A percentile compares a stretch with the other conserved stretches of the same genome.
phyloP scores from a whole-genome alignment of 441 rosid genomes.

The Arabidopsis hybrid region DNA sequence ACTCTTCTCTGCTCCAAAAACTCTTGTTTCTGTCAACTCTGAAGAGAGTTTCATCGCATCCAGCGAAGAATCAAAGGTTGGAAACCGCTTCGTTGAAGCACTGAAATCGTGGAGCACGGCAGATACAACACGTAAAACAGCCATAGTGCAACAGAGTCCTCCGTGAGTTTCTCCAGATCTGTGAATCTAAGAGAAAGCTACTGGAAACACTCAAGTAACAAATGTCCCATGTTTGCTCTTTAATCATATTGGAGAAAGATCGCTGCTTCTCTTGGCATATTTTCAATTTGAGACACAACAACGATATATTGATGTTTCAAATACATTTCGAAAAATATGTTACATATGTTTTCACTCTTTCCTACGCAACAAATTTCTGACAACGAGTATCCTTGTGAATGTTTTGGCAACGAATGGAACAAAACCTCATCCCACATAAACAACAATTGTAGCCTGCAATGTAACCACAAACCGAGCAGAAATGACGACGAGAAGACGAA shows the following conservation, averaged over 20 bases:
- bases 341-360: not conserved
- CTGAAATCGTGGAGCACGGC: slow-evolving; percentile 65
- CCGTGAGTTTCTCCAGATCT: slow-evolving; percentile 59
- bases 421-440: slow-evolving; percentile 85
- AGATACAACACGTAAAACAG: slow-evolving; percentile 65
- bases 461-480: slow-evolving; percentile 82
- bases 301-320: not conserved
- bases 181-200: slow-evolving; percentile 67
- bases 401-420: slow-evolving; percentile 79
- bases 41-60: slow-evolving; percentile 49
- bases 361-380: slow-evolving; percentile 81
- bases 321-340: slow-evolving; percentile 2
- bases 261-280: slow-evolving; percentile 6
- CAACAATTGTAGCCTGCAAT: slow-evolving; percentile 70
- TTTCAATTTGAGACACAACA: slow-evolving; percentile 9
- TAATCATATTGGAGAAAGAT: not conserved
- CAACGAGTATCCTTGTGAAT: slow-evolving; percentile 90
- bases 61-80: slow-evolving; percentile 55
- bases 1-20: slow-evolving; percentile 83
- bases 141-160: slow-evolving; percentile 53
- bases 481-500: slow-evolving; percentile 77
- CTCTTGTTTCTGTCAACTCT: slow-evolving; percentile 65
- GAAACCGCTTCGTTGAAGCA: slow-evolving; percentile 61
- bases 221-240: slow-evolving; percentile 56
- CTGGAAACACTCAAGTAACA: slow-evolving; percentile 63